phyloP scores from a whole-genome alignment of 192 early-diverging fungal genomes.

The Coemansia reversa region DNA sequence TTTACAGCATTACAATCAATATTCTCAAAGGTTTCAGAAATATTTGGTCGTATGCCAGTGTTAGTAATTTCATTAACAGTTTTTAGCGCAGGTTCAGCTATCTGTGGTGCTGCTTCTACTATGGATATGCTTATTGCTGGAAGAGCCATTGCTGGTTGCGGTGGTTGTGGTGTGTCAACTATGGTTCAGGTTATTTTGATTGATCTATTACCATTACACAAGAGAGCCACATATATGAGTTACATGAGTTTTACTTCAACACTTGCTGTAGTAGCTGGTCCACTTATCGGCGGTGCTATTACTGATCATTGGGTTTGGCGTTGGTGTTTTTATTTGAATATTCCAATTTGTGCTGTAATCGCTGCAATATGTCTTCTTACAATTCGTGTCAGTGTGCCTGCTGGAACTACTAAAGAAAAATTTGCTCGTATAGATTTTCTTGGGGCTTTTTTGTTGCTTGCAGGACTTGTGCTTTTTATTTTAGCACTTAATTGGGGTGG shows the following conservation, averaged over 20 bases:
- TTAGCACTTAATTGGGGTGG: slow-evolving; percentile 77
- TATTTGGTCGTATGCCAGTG: slow-evolving; percentile 68
- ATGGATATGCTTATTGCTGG: slow-evolving; percentile 68
- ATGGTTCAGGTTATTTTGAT: slow-evolving; percentile 63
- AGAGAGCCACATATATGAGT: slow-evolving; percentile 62
- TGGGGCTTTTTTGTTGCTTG: slow-evolving; percentile 58
- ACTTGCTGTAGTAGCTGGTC: slow-evolving; percentile 56
- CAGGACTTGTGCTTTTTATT: slow-evolving; percentile 60
- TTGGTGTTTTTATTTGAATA: slow-evolving; percentile 61
- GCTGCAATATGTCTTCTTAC: slow-evolving; percentile 29
- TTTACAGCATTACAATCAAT: slow-evolving; percentile 72
- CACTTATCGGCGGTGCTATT: slow-evolving; percentile 57
- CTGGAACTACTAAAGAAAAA: slow-evolving; percentile 46
- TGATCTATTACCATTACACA: slow-evolving; percentile 60
- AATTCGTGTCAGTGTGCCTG: slow-evolving; percentile 7
- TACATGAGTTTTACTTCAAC: slow-evolving; percentile 57
- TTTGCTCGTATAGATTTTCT: slow-evolving; percentile 63
- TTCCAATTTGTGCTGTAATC: slow-evolving; percentile 45
- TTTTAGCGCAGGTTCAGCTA: slow-evolving; percentile 57
- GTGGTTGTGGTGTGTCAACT: slow-evolving; percentile 65
- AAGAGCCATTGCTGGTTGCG: slow-evolving; percentile 63
- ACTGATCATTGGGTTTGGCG: slow-evolving; percentile 54
- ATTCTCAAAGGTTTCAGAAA: slow-evolving; percentile 74
- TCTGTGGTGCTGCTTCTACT: slow-evolving; percentile 51
- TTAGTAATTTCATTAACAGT: slow-evolving; percentile 55